Percentiles rank a stretch among this genome's conserved stretches.
These are phyloP conservation scores for Linum tenue DNA, from an alignment of 345 rosid species.

Conservation along the genomic window DNA sequence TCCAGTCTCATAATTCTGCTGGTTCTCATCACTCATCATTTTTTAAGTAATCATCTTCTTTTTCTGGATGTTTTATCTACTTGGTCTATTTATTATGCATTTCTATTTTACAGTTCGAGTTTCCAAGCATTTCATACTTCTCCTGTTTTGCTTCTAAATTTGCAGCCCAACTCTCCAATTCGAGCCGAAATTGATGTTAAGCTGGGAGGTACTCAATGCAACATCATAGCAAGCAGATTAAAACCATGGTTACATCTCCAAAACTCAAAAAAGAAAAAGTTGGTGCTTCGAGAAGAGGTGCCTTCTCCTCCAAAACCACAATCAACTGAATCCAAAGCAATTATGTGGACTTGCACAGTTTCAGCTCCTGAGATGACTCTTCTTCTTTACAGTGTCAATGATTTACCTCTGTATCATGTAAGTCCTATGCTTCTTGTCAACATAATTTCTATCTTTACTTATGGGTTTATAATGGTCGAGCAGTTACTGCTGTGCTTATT, in stretches of 20 bases:
- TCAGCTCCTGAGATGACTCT: slow-evolving; percentile 96
- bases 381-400: slow-evolving; percentile 50
- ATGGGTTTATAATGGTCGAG: neutral
- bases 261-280: slow-evolving; percentile 48
- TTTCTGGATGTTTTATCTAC: neutral
- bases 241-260: slow-evolving; percentile 77
- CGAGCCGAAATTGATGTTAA: slow-evolving; percentile 95
- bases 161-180: slow-evolving; percentile 64
- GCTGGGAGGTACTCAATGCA: slow-evolving; percentile 86
- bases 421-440: slow-evolving; percentile 25
- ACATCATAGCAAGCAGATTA: slow-evolving; percentile 57
- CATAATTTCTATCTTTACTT: neutral
- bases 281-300: slow-evolving; percentile 53
- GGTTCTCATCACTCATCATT: neutral
- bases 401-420: slow-evolving; percentile 78
- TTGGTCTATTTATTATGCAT: neutral
- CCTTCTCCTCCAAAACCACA: slow-evolving; percentile 35
- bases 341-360: slow-evolving; percentile 89
- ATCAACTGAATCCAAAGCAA: slow-evolving; percentile 41
- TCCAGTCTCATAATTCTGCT: neutral
- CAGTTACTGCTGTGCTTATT: too few species aligned
- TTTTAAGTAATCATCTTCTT: neutral
- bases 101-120: neutral
- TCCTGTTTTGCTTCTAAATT: slow-evolving; percentile 6
- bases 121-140: neutral